These are phyloP conservation scores for Russula dissimulans DNA, from an alignment of 768 basidiomycete genomes.

Conservation along the genomic window DNA sequence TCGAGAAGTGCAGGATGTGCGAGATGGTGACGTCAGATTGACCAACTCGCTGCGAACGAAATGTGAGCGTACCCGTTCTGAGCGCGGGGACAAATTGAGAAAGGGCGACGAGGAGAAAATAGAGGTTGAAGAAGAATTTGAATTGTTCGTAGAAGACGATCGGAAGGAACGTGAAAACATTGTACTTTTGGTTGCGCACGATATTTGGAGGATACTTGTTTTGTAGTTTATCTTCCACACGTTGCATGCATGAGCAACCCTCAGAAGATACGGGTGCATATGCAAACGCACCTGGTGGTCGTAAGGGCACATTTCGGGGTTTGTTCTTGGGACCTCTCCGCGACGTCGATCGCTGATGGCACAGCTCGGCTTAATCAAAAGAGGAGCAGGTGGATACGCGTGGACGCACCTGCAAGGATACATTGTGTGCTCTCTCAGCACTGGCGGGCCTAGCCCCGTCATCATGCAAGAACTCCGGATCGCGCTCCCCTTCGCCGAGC, in stretches of 20 bases:
- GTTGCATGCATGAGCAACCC: background rate
- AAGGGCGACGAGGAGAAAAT: constrained; percentile 93
- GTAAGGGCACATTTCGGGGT: constrained; percentile 70
- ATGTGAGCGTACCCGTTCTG: constrained; percentile 66
- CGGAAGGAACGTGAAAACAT: constrained; percentile 91
- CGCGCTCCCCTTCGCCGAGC: constrained; percentile 23
- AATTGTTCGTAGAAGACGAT: constrained; percentile 98
- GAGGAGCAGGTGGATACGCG: background rate
- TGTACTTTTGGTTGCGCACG: constrained; percentile 98
- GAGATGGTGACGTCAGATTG: background rate
- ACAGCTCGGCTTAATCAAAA: constrained; percentile 16
- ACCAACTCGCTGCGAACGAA: background rate
- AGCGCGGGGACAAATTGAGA: constrained; percentile 94
- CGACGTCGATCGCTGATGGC: constrained; percentile 24
- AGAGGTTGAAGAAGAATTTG: constrained; percentile 99
- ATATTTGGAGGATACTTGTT: constrained; percentile 76
- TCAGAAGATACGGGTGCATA: background rate
- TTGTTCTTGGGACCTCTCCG: constrained; percentile 44
- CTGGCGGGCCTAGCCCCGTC: constrained; percentile 27
- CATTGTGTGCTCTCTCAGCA: constrained; percentile 6
- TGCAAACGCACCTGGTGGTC: constrained; percentile 46
- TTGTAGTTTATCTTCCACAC: constrained; percentile 53
- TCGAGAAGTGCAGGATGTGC: background rate
- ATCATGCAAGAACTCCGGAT: constrained; percentile 32
- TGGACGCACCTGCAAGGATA: constrained; percentile 23